A percentile compares a stretch with the other conserved stretches of the same genome.
These are phyloP conservation scores for Adansonia gregorii DNA, from an alignment of 441 rosid species.

Conservation along the genomic window DNA sequence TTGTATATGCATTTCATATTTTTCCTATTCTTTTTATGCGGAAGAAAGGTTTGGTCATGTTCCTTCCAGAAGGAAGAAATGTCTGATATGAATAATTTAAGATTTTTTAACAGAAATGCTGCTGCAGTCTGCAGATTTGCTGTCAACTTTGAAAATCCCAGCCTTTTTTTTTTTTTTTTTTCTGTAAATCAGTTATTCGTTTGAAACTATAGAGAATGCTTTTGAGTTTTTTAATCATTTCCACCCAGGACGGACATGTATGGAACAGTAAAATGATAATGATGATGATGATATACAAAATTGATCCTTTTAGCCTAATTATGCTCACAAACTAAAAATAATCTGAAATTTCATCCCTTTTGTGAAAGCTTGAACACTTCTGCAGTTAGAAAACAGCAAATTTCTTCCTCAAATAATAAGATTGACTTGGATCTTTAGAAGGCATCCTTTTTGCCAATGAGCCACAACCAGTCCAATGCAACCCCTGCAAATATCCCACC, in stretches of 20 bases:
- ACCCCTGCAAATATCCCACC: slow-evolving; percentile 74
- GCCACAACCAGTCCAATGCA: slow-evolving; percentile 88
- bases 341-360: background rate
- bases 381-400: background rate
- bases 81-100: background rate
- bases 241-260: too few relatives aligned
- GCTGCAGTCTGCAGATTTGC: too few relatives aligned
- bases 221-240: too few relatives aligned
- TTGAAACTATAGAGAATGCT: too few relatives aligned
- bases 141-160: too few relatives aligned
- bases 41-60: background rate
- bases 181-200: too few relatives aligned
- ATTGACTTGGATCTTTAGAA: slow-evolving; percentile 34
- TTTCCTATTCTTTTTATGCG: too few relatives aligned
- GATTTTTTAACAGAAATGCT: background rate
- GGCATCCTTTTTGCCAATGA: slow-evolving; percentile 65
- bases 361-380: background rate
- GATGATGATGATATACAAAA: too few relatives aligned
- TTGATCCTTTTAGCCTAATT: too few relatives aligned
- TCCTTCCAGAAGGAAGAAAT: background rate
- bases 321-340: background rate
- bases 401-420: background rate
- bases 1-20: background rate
- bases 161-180: too few relatives aligned
- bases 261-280: too few relatives aligned